Conservation (phyloP, 2,329 filamentous ascomycete genomes). For the Pseudogymnoascus sp. region DNA sequence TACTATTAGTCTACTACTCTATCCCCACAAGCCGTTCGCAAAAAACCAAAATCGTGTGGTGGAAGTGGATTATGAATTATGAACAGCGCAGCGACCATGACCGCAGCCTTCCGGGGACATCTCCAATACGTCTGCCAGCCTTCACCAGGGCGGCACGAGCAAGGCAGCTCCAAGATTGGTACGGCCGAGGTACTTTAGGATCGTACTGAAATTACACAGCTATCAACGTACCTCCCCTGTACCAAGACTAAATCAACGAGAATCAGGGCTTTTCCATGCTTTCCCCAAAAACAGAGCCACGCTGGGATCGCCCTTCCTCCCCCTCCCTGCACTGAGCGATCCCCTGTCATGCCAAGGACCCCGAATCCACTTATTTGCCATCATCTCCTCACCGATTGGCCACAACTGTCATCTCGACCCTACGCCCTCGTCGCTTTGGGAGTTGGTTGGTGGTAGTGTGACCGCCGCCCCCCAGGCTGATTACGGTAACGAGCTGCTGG, state of each 20-base stretch:
- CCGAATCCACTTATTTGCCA: too few relatives aligned
- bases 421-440: not conserved
- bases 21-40: constrained; percentile 1
- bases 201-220: not conserved
- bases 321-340: not conserved
- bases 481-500: not conserved
- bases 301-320: not conserved
- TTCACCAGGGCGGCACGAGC: not conserved
- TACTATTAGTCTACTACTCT: not conserved
- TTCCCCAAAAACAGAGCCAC: not conserved
- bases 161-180: not conserved
- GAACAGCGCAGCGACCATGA: not conserved
- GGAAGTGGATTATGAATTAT: too few relatives aligned
- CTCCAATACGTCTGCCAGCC: too few relatives aligned
- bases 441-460: not conserved
- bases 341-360: not conserved
- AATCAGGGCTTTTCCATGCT: not conserved
- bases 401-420: not conserved
- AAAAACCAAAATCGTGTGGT: not conserved
- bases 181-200: not conserved
- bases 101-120: not conserved
- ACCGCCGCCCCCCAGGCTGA: not conserved
- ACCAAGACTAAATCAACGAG: not conserved
- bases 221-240: not conserved
- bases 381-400: not conserved